Percentiles rank a stretch among this genome's conserved stretches.
Conservation (phyloP, 441 rosid species). For the Populus hybrid region DNA sequence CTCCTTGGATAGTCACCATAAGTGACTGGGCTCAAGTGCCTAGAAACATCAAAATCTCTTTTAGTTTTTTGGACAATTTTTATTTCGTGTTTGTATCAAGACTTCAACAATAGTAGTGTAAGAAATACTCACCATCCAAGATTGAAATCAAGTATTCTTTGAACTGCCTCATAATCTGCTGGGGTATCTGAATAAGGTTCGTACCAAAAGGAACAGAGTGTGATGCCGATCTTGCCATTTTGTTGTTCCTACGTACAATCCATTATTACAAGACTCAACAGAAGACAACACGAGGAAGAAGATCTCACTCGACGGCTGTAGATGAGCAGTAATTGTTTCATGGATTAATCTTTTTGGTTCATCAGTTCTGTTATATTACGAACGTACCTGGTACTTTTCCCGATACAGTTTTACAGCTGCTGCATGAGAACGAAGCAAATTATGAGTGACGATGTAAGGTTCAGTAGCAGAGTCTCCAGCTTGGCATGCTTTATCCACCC, state of each 20-base stretch:
- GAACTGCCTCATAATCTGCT: background rate
- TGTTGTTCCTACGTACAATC: constrained; percentile 2
- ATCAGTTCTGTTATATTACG: too few species aligned
- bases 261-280: too few species aligned
- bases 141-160: constrained; percentile 12
- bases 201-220: background rate
- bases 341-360: too few species aligned
- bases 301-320: too few species aligned
- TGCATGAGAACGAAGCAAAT: constrained; percentile 58
- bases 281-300: too few species aligned
- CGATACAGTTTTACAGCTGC: constrained; percentile 38
- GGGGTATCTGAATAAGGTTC: background rate
- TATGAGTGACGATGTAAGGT: constrained; percentile 44
- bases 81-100: too few species aligned
- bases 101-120: too few species aligned
- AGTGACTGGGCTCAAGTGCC: constrained; percentile 30
- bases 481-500: constrained; percentile 26
- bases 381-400: constrained; percentile 31
- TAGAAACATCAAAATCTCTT: background rate
- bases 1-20: constrained; percentile 35
- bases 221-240: background rate
- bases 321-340: too few species aligned
- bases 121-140: constrained; percentile 13
- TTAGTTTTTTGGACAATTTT: too few species aligned
- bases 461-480: constrained; percentile 48